A percentile compares a stretch with the other conserved stretches of the same genome.
These are phyloP conservation scores for Wickerhamiella allomyrinae DNA, from an alignment of 805 yeast species.

Conservation along the genomic window DNA sequence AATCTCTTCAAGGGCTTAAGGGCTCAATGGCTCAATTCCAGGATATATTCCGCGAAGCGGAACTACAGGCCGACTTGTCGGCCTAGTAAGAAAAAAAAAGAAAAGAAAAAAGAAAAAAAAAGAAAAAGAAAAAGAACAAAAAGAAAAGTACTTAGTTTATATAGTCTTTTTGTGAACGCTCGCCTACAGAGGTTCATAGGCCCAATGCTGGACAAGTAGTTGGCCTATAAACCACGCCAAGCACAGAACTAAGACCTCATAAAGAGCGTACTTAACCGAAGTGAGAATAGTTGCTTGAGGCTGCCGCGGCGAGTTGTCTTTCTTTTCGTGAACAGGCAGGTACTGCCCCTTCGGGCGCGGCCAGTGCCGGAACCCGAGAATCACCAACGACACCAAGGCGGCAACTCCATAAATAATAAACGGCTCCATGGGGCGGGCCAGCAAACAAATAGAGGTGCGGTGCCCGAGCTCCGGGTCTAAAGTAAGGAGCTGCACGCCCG, in stretches of 20 bases:
- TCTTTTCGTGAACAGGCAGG: conserved; percentile 2
- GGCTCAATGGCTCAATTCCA: too few species aligned
- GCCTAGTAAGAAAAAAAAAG: too few species aligned
- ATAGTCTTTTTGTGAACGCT: too few species aligned
- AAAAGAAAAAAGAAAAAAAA: too few species aligned
- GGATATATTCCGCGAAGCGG: too few species aligned
- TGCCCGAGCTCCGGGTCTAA: conserved; percentile 24
- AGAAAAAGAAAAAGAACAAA: neutral
- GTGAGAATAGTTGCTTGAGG: neutral
- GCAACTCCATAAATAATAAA: conserved; percentile 17
- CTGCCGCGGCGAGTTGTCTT: neutral
- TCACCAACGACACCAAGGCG: conserved; percentile 3
- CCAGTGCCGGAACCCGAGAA: conserved; percentile 1
- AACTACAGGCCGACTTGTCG: too few species aligned
- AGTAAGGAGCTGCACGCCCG: conserved; percentile 77
- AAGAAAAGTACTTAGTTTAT: too few species aligned
- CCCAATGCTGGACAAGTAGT: neutral
- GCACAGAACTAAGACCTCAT: neutral
- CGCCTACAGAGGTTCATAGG: neutral
- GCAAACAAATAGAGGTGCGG: conserved; percentile 21
- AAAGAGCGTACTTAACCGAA: neutral
- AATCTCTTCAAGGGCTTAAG: too few species aligned
- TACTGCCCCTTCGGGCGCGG: neutral
- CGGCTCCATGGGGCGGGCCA: conserved; percentile 22
- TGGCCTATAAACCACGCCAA: neutral